Percentiles rank a stretch among this genome's conserved stretches.
These are phyloP conservation scores for Chlorencoelia australis DNA, from an alignment of 2,329 filamentous ascomycete species.

Conservation along the genomic window DNA sequence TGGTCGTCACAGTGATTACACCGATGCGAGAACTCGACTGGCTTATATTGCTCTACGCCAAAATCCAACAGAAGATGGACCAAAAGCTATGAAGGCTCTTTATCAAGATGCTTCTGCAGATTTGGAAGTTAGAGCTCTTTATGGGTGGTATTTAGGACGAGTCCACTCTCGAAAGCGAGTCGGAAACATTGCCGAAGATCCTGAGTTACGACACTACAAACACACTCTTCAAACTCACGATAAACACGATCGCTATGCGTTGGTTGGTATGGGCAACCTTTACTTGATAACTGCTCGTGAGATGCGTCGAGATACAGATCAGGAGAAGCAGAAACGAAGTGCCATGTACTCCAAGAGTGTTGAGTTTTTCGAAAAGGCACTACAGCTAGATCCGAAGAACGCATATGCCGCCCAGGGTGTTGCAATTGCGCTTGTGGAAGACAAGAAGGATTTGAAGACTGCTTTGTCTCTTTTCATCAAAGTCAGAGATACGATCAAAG, in stretches of 20 bases:
- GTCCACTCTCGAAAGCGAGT: slow-evolving; percentile 69
- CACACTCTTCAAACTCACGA: slow-evolving; percentile 89
- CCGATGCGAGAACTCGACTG: slow-evolving; percentile 77
- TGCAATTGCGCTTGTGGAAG: slow-evolving; percentile 86
- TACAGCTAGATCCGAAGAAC: slow-evolving; percentile 90
- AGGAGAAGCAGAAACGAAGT: slow-evolving; percentile 82
- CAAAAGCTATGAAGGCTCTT: slow-evolving; percentile 73
- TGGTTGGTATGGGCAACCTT: slow-evolving; percentile 95
- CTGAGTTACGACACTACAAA: slow-evolving; percentile 90
- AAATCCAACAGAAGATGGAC: slow-evolving; percentile 74
- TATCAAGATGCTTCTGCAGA: slow-evolving; percentile 78
- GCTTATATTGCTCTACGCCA: slow-evolving; percentile 82
- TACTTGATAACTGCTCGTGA: slow-evolving; percentile 76
- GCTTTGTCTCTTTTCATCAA: slow-evolving; percentile 85
- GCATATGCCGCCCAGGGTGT: slow-evolving; percentile 94
- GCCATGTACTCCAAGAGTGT: slow-evolving; percentile 84
- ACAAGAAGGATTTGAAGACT: slow-evolving; percentile 77
- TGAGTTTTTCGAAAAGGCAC: slow-evolving; percentile 96
- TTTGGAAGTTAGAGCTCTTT: slow-evolving; percentile 82
- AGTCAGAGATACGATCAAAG: slow-evolving; percentile 80
- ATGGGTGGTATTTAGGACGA: slow-evolving; percentile 91
- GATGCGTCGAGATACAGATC: slow-evolving; percentile 83
- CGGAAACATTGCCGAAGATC: slow-evolving; percentile 74
- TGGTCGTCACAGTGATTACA: slow-evolving; percentile 80
- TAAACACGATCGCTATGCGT: slow-evolving; percentile 94